A percentile compares a stretch with the other conserved stretches of the same genome.
These are phyloP conservation scores for Aureobasidium sp. DNA, from an alignment of 2,329 filamentous ascomycete species.

Conservation along the genomic window DNA sequence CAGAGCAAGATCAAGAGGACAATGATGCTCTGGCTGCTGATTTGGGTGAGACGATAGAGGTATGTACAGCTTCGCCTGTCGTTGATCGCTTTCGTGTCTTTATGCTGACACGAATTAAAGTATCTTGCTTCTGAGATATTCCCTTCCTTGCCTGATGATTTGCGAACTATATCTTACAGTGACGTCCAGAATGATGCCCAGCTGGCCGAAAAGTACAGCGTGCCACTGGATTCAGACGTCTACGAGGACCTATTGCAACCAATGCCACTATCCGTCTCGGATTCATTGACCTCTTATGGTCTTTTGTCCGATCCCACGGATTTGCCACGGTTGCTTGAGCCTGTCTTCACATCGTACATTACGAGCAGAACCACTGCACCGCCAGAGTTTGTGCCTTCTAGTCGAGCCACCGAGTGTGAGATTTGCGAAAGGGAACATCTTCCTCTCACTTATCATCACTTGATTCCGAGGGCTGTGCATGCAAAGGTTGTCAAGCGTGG, in stretches of 20 bases:
- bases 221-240: slow-evolving; percentile 39
- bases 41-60: slow-evolving; percentile 70
- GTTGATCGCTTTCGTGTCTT: background rate
- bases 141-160: slow-evolving; percentile 51
- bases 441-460: slow-evolving; percentile 72
- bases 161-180: slow-evolving; percentile 57
- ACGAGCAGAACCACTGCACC: slow-evolving; percentile 52
- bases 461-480: slow-evolving; percentile 74
- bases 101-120: slow-evolving; percentile 26
- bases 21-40: slow-evolving; percentile 52
- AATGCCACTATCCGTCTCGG: slow-evolving; percentile 55
- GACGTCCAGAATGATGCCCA: slow-evolving; percentile 43
- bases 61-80: slow-evolving; percentile 25
- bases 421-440: slow-evolving; percentile 70
- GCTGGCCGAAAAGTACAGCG: slow-evolving; percentile 50
- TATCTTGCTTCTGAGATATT: slow-evolving; percentile 69
- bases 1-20: slow-evolving; percentile 18
- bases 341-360: slow-evolving; percentile 59
- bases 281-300: slow-evolving; percentile 62
- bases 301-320: slow-evolving; percentile 48
- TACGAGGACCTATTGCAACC: slow-evolving; percentile 44
- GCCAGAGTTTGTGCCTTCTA: slow-evolving; percentile 48
- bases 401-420: slow-evolving; percentile 56
- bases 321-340: slow-evolving; percentile 52
- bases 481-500: slow-evolving; percentile 67